Evolutionary conservation across 1,139 yeast species (phyloP), one percentile per base, ranked within the genome.

Genomic region (Kurtzmaniella quercitrusa): DNA sequence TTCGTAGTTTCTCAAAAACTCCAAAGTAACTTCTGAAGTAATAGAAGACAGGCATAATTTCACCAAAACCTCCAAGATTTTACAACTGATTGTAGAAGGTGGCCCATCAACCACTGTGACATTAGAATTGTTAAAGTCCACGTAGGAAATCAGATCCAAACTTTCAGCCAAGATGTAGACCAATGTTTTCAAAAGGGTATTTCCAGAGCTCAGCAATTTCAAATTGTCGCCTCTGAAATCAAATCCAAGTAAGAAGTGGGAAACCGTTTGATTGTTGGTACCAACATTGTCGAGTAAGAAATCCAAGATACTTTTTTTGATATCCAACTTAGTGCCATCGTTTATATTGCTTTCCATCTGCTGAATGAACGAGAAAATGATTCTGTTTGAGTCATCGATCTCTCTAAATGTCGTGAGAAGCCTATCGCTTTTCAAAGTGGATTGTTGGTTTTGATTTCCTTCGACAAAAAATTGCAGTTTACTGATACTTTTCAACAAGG

Each of bases 201-300:
- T 65, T 2, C 44, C 51, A 2, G 46, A 45, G 2, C 47, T 43
- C 2, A 53, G 47, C 3, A 50, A 50, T 5, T 54, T 42, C 2
- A 59, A 47, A 36, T 55, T 55, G 22, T 60, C 68, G 1, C 74
- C 77, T 43, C 60, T 60, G 12, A 60, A 57, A 32, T 61, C 61
- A 45, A 81, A 89, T 0, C 98, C 98, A 2, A 93, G 70, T 9
- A 93, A 60, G 51, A 84, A 82, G 57, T 89, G 97, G 1, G 91
- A 69, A 1, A 84, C 74, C 0, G 82, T 76, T 2, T 82, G 74
- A 6, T 68, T 66, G 28, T 60, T 62, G 22, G 67, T 65, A 1
- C 67, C 60, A 39, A 88, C 63, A 49, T 80, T 80, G 3, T 63
- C 58, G 34, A 70, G 66, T 41, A 91, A 56, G 52, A 86, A 85